Evolutionary conservation across 2,329 filamentous ascomycete species (phyloP), one percentile per base, ranked within the genome.

Genomic region (Corniculantispora saksenae): DNA sequence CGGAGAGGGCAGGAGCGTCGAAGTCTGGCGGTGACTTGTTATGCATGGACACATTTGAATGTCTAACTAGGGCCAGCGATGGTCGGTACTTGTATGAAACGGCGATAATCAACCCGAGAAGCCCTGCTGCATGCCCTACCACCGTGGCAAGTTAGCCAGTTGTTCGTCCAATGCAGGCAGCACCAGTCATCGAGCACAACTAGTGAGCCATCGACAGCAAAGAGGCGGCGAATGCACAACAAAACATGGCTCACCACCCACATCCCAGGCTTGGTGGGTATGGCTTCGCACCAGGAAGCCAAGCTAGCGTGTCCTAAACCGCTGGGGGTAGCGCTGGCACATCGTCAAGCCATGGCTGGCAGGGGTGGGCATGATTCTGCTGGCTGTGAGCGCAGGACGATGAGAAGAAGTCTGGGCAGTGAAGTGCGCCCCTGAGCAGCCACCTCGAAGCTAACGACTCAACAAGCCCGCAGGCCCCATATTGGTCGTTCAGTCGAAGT

Each of bases 361-460:
- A 38, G 32, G 53, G 53, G 32, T 57, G n/a, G 15, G 21, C 35
- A 43, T 45, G 35, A 50, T 59, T 6, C 47, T 29, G 7, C 19
- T 60, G n/a, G 47, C 35, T 21, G 8, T 43, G 43, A 38, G 45
- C 13, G 29, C 45, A 40, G 61, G 17, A 17, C 45, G n/a, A 15
- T 13, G 17, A n/a, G 23, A 17, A 9, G 15, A 23, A 57, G 35
- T 15, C 6, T 27, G 23, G 13, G 10, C 13, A 35, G n/a, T n/a
- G n/a, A n/a, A 25, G n/a, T 35, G n/a, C 40, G 23, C 51, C 43
- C 53, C 61, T 40, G 45, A 38, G 35, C 54, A 64, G 45, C 61
- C 61, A 64, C 54, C 23, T 50, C 45, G 27, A 51, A 51, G 58
- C 60, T 63, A 63, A 63, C 53, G 53, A 57, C 61, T 63, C 61